Evolutionary conservation across 805 yeast genomes (phyloP).

Genomic region (Saccharomycopsis sp.): DNA sequence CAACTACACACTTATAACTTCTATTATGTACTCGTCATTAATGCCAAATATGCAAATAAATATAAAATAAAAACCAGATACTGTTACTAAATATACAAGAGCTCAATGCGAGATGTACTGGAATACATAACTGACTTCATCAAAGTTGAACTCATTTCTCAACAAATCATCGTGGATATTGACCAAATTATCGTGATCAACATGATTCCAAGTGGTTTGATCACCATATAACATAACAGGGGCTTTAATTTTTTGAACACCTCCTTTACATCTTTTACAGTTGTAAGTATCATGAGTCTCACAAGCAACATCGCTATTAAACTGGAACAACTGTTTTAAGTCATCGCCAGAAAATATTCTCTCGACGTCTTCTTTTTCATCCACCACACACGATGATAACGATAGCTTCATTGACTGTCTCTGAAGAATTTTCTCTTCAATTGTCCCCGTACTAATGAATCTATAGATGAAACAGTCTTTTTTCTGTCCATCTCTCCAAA

Average conservation of each 20-base stretch:
- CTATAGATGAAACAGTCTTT: slow-evolving; percentile 94
- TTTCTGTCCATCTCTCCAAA: slow-evolving; percentile 98
- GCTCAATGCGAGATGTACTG: slow-evolving; percentile 78
- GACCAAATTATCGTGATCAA: slow-evolving; percentile 53
- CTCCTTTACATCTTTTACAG: slow-evolving; percentile 72
- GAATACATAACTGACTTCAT: slow-evolving; percentile 79
- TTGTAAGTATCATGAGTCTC: slow-evolving; percentile 91
- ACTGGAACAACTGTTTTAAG: slow-evolving; percentile 68
- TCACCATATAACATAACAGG: slow-evolving; percentile 95
- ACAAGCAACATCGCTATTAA: slow-evolving; percentile 58
- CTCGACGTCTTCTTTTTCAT: slow-evolving; percentile 92
- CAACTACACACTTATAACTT: too few relatives aligned
- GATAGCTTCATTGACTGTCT: slow-evolving; percentile 92
- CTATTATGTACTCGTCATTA: too few relatives aligned
- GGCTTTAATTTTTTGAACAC: slow-evolving; percentile 56
- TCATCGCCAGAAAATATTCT: slow-evolving; percentile 80
- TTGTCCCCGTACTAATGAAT: slow-evolving; percentile 89
- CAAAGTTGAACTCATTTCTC: slow-evolving; percentile 60
- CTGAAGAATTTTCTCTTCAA: slow-evolving; percentile 94
- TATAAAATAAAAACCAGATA: too few relatives aligned
- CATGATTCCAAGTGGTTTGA: slow-evolving; percentile 96
- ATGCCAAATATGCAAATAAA: neutral
- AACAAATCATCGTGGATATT: slow-evolving; percentile 72
- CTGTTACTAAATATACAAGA: neutral
- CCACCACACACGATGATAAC: slow-evolving; percentile 92